These are phyloP conservation scores for Colletotrichum sp. DNA, from an alignment of 2,329 filamentous ascomycete genomes.

Conservation along the genomic window DNA sequence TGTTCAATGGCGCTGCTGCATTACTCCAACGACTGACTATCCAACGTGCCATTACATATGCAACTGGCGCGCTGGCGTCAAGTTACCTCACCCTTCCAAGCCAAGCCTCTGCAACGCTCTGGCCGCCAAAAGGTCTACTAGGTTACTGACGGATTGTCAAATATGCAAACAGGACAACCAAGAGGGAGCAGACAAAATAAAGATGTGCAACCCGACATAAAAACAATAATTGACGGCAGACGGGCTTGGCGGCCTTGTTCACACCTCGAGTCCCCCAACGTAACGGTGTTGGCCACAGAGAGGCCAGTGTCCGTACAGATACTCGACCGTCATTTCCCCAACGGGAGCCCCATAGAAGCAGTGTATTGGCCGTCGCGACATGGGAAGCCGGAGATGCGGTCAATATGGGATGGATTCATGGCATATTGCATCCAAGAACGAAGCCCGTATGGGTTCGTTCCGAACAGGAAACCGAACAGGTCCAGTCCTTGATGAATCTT, in stretches of 20 bases:
- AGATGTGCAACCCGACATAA: neutral
- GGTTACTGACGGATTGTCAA: neutral
- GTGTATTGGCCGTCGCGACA: neutral
- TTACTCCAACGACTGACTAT: slow-evolving; percentile 16
- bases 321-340: neutral
- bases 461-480: neutral
- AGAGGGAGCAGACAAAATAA: neutral
- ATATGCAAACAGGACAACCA: neutral
- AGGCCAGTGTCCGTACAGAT: neutral
- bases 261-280: neutral
- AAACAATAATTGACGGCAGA: neutral
- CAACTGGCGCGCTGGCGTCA: slow-evolving; percentile 16
- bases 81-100: slow-evolving; percentile 4
- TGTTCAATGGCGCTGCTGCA: slow-evolving; percentile 32
- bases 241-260: neutral
- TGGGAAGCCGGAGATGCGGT: slow-evolving; percentile 1
- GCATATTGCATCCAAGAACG: neutral
- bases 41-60: slow-evolving; percentile 32
- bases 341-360: neutral
- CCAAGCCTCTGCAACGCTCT: slow-evolving; percentile 12
- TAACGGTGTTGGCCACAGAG: neutral
- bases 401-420: neutral
- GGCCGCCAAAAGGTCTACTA: neutral
- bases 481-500: neutral
- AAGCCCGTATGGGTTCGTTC: neutral